Evolutionary conservation across 1,139 yeast species (phyloP).

Genomic region (Taphrina pruni): DNA sequence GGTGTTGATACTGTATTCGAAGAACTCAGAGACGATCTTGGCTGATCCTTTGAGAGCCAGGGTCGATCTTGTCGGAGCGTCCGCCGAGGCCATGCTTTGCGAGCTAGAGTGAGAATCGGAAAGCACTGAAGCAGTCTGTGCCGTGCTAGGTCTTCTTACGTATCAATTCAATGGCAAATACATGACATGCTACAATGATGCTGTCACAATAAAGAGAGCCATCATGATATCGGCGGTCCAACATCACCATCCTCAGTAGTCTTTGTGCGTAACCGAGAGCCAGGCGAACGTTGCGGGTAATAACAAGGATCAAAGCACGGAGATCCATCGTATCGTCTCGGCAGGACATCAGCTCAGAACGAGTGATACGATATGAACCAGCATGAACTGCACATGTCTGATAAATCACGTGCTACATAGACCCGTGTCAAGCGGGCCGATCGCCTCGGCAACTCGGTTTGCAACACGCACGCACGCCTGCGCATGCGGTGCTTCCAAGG

Average conservation of each 20-base stretch:
- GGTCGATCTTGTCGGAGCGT: conserved; percentile 57
- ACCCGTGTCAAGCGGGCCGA: background rate
- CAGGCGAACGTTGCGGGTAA: background rate
- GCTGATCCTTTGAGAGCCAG: conserved; percentile 79
- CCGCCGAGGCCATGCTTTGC: background rate
- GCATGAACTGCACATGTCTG: background rate
- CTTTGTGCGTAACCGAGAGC: too few species aligned
- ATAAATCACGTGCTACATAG: background rate
- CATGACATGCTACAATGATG: too few species aligned
- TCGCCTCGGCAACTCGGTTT: conserved; percentile 13
- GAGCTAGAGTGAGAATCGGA: too few species aligned
- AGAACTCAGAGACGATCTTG: conserved; percentile 79
- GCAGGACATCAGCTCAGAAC: background rate
- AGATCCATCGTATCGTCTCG: background rate
- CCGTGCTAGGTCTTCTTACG: too few species aligned
- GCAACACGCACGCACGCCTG: too few species aligned
- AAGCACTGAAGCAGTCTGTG: too few species aligned
- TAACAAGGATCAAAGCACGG: conserved; percentile 1
- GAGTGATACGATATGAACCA: background rate
- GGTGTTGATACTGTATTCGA: conserved; percentile 76
- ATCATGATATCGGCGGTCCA: too few species aligned
- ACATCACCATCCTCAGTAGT: too few species aligned
- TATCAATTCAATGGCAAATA: background rate
- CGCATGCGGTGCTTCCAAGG: too few species aligned
- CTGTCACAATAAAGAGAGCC: too few species aligned